These are phyloP conservation scores for Cylindrotheca fusiformis DNA, from an alignment of 108 stramenopile species.

Conservation along the genomic window DNA sequence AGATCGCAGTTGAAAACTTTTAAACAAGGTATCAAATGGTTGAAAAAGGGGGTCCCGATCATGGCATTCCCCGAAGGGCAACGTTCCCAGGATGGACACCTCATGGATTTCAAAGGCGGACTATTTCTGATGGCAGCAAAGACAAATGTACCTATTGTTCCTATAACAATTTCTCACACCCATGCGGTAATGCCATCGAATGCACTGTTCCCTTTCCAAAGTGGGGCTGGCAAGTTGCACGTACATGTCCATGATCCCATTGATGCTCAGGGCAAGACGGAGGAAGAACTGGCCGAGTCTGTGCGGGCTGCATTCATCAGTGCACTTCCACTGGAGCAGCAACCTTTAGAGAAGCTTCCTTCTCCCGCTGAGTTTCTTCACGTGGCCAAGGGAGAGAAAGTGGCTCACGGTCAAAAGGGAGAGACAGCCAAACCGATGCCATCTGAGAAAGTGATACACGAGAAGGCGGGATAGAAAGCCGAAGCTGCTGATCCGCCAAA, in stretches of 20 bases:
- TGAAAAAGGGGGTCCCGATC: slow-evolving; percentile 67
- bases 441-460: too few species aligned
- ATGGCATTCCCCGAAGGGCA: slow-evolving; percentile 85
- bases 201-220: slow-evolving; percentile 64
- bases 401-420: too few species aligned
- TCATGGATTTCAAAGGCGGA: slow-evolving; percentile 84
- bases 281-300: slow-evolving; percentile 52
- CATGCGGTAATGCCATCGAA: slow-evolving; percentile 70
- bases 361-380: slow-evolving; percentile 3
- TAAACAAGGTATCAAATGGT: slow-evolving; percentile 60
- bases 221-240: slow-evolving; percentile 63
- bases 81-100: slow-evolving; percentile 65
- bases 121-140: slow-evolving; percentile 72
- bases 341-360: slow-evolving; percentile 29
- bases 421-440: too few species aligned
- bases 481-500: too few species aligned
- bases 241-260: slow-evolving; percentile 71
- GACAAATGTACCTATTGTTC: slow-evolving; percentile 73
- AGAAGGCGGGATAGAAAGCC: too few species aligned
- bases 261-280: slow-evolving; percentile 53
- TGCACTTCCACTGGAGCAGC: slow-evolving; percentile 60
- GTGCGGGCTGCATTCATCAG: slow-evolving; percentile 55
- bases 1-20: slow-evolving; percentile 73
- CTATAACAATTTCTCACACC: slow-evolving; percentile 70
- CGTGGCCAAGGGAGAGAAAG: too few species aligned